phyloP scores from a whole-genome alignment of 2,329 filamentous ascomycete species.

The Periconia sp. region DNA sequence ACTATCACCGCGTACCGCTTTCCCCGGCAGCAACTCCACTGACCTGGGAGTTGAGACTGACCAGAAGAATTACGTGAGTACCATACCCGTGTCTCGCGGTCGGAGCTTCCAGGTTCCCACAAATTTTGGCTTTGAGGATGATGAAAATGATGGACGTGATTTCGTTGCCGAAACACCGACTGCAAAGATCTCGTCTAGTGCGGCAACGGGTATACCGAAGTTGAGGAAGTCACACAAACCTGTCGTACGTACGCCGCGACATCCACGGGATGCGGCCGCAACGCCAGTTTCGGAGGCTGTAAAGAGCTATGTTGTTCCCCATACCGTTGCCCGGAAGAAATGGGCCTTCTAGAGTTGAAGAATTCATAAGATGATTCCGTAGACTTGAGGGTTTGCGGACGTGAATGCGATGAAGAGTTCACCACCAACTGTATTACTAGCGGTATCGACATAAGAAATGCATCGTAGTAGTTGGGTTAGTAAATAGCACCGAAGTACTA shows the following conservation, averaged over 20 bases:
- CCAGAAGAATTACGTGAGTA: background rate
- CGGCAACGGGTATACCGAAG: background rate
- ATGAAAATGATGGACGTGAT: background rate
- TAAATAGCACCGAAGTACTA: too few relatives aligned
- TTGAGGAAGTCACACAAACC: background rate
- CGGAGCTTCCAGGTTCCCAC: background rate
- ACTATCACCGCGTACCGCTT: background rate
- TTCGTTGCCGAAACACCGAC: too few relatives aligned
- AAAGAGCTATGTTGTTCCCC: background rate
- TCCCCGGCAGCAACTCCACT: background rate
- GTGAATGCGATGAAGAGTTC: too few relatives aligned
- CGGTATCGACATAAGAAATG: too few relatives aligned
- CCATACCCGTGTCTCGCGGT: background rate
- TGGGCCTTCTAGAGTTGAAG: background rate
- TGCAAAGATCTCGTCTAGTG: too few relatives aligned
- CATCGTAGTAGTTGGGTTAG: too few relatives aligned
- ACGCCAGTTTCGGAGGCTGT: background rate
- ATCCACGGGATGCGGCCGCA: background rate
- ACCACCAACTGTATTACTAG: too few relatives aligned
- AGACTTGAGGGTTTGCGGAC: too few relatives aligned
- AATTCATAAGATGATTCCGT: too few relatives aligned
- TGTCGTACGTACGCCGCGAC: too few relatives aligned
- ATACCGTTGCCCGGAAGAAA: background rate
- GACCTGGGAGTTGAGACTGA: background rate
- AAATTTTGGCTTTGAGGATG: background rate